Conservation (phyloP, 2,329 filamentous ascomycete genomes). For the Colletotrichum nymphaeae region DNA sequence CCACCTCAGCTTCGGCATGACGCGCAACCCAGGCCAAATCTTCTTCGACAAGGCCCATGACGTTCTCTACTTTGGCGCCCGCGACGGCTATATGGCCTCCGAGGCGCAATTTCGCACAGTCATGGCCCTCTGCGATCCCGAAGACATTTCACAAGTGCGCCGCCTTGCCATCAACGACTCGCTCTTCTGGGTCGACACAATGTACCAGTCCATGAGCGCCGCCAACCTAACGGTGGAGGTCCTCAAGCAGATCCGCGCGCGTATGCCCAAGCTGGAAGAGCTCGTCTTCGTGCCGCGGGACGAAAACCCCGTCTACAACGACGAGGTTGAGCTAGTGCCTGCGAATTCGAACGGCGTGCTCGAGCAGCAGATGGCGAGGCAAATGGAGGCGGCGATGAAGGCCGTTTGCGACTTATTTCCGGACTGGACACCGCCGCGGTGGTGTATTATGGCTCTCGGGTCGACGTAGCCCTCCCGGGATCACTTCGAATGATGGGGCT, state of each 20-base stretch:
- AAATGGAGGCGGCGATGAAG: constrained; percentile 48
- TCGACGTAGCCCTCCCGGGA: background rate
- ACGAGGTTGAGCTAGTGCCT: constrained; percentile 39
- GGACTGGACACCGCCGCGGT: constrained; percentile 48
- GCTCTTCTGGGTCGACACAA: constrained; percentile 49
- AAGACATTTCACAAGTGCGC: constrained; percentile 53
- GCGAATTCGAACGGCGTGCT: constrained; percentile 42
- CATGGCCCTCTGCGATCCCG: constrained; percentile 53
- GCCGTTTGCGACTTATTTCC: constrained; percentile 45
- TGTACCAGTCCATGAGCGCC: constrained; percentile 52
- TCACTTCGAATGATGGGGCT: background rate
- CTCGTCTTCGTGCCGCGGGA: constrained; percentile 57
- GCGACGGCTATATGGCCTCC: constrained; percentile 57
- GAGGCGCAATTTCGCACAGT: constrained; percentile 57
- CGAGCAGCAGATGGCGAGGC: constrained; percentile 48
- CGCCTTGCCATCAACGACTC: constrained; percentile 59
- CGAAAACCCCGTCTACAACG: constrained; percentile 47
- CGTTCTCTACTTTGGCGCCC: constrained; percentile 60
- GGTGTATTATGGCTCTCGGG: constrained; percentile 49
- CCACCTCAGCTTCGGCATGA: constrained; percentile 53
- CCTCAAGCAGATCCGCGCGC: constrained; percentile 49
- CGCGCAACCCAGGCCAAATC: constrained; percentile 52
- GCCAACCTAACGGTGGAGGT: constrained; percentile 53
- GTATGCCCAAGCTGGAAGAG: constrained; percentile 53
- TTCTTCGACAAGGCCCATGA: constrained; percentile 55